Conservation (phyloP, 441 rosid species). For the Populus hybrid region DNA sequence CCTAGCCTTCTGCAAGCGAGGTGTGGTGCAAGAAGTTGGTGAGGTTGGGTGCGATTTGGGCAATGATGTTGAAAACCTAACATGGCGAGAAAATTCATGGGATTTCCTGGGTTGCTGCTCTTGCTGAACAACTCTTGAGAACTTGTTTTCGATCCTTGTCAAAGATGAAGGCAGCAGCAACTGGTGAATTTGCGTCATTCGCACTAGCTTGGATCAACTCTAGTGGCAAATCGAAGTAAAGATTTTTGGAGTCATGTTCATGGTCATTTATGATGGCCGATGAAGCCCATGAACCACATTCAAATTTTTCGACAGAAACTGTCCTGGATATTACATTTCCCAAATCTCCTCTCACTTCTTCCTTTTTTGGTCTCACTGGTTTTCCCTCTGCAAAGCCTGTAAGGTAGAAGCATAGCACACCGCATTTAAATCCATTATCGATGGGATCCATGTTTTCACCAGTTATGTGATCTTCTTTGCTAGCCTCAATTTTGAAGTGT, state of each 20-base stretch:
- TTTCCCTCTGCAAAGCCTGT: slow-evolving; percentile 72
- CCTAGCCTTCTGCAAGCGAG: slow-evolving; percentile 77
- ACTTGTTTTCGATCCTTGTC: slow-evolving; percentile 56
- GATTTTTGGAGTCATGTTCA: slow-evolving; percentile 33
- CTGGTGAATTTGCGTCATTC: slow-evolving; percentile 54
- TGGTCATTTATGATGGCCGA: slow-evolving; percentile 38
- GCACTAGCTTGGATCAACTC: slow-evolving; percentile 47
- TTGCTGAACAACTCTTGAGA: slow-evolving; percentile 38
- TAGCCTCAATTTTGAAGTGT: slow-evolving; percentile 21
- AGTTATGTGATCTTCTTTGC: neutral
- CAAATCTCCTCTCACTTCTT: neutral
- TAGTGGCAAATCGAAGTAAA: slow-evolving; percentile 54
- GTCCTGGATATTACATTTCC: slow-evolving; percentile 45
- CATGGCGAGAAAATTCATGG: slow-evolving; percentile 57
- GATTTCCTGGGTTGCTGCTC: slow-evolving; percentile 36
- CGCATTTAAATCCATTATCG: slow-evolving; percentile 64
- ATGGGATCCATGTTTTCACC: slow-evolving; percentile 18
- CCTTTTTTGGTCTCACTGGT: slow-evolving; percentile 29
- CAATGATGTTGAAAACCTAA: slow-evolving; percentile 59
- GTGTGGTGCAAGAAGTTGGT: slow-evolving; percentile 57
- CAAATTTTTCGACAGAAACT: slow-evolving; percentile 74
- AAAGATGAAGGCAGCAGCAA: slow-evolving; percentile 70
- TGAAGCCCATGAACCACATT: slow-evolving; percentile 85
- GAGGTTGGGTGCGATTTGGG: slow-evolving; percentile 48
- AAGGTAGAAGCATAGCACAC: slow-evolving; percentile 68